Evolutionary conservation across 2,329 filamentous ascomycete species (phyloP).

Genomic region (Stenocarpella maydis): DNA sequence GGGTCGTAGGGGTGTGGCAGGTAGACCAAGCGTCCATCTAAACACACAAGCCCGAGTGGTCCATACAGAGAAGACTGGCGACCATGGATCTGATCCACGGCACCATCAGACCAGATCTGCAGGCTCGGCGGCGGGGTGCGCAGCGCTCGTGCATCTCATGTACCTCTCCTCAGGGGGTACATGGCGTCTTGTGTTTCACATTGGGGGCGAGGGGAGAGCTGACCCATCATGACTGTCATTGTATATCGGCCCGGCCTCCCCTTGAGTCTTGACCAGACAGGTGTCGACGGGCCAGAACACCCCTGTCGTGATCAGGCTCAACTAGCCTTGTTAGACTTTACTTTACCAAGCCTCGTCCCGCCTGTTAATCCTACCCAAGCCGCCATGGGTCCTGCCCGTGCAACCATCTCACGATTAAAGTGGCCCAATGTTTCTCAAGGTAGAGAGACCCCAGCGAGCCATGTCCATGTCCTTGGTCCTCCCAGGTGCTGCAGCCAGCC

Average conservation of each 20-base stretch:
- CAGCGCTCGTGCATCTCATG: neutral
- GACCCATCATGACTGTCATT: too few species aligned
- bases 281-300: too few species aligned
- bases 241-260: too few species aligned
- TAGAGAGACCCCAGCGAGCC: too few species aligned
- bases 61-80: neutral
- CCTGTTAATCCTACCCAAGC: neutral
- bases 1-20: too few species aligned
- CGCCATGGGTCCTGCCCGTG: conserved; percentile 2
- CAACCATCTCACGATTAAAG: neutral
- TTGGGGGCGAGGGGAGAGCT: neutral
- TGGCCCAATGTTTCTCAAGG: too few species aligned
- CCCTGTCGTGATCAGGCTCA: neutral
- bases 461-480: conserved; percentile 1
- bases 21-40: too few species aligned
- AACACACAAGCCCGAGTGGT: too few species aligned
- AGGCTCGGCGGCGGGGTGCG: too few species aligned
- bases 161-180: conserved; percentile 31
- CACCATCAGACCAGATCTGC: too few species aligned
- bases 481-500: conserved; percentile 7
- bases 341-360: conserved; percentile 8
- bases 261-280: too few species aligned
- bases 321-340: conserved; percentile 6
- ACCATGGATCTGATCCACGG: too few species aligned
- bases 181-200: conserved; percentile 1